These are phyloP conservation scores for Taphrina wiesneri DNA, from an alignment of 1,139 yeast species.

Conservation along the genomic window DNA sequence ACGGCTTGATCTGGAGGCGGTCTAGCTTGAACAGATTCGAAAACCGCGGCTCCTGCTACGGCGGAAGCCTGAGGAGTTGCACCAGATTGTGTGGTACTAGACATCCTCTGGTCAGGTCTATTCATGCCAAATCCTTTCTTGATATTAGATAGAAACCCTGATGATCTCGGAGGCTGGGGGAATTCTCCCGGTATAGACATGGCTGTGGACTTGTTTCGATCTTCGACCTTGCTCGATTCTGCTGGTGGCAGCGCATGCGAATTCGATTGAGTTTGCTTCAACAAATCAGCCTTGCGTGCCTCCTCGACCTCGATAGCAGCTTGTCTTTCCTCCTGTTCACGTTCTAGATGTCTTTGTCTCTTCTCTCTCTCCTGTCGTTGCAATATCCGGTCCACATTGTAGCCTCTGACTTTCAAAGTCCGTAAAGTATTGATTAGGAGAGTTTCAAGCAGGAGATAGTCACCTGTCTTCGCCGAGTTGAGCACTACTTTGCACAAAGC, in stretches of 20 bases:
- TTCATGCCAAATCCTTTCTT: slow-evolving; percentile 17
- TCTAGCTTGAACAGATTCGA: background rate
- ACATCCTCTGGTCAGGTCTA: background rate
- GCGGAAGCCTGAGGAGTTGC: background rate
- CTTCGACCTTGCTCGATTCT: background rate
- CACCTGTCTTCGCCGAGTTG: slow-evolving; percentile 47
- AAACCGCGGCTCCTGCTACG: background rate
- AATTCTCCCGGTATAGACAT: slow-evolving; percentile 4
- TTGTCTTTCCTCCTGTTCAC: slow-evolving; percentile 33
- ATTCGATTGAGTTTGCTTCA: background rate
- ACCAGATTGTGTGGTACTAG: background rate
- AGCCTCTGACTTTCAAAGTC: slow-evolving; percentile 47
- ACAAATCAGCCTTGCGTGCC: background rate
- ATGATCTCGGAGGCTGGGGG: background rate
- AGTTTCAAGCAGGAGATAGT: slow-evolving; percentile 48
- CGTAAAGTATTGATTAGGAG: slow-evolving; percentile 45
- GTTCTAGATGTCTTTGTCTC: slow-evolving; percentile 32
- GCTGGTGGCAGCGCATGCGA: background rate
- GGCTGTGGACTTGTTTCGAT: background rate
- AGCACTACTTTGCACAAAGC: slow-evolving; percentile 45
- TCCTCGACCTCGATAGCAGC: slow-evolving; percentile 33
- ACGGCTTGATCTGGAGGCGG: slow-evolving; percentile 12
- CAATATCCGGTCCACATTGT: slow-evolving; percentile 47
- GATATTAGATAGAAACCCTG: slow-evolving; percentile 12
- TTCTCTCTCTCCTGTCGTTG: slow-evolving; percentile 41